Conservation (phyloP, 116 monocot species). For the Posidonia oceanica region DNA sequence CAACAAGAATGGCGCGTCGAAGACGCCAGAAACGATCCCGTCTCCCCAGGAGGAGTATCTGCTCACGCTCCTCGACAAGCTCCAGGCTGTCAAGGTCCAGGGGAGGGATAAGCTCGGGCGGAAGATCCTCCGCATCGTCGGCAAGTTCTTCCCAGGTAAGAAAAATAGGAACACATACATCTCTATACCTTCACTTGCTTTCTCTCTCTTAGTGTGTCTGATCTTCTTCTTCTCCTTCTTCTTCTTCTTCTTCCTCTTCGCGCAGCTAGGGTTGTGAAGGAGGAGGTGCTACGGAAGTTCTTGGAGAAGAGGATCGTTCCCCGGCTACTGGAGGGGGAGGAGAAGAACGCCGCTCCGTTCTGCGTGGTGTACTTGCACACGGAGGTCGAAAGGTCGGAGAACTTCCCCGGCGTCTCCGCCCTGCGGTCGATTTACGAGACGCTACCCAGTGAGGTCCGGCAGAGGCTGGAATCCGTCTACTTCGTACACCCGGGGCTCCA, state of each 20-base stretch:
- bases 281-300: conserved; percentile 37
- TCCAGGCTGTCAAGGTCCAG: conserved; percentile 8
- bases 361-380: conserved; percentile 72
- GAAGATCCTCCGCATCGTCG: conserved; percentile 18
- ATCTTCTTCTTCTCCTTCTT: not conserved
- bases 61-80: conserved; percentile 8
- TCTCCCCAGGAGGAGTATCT: not conserved
- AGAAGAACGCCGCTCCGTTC: conserved; percentile 22
- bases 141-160: conserved; percentile 26
- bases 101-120: conserved; percentile 28
- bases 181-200: no score
- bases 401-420: conserved; percentile 63
- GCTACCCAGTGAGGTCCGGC: conserved; percentile 31
- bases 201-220: not conserved
- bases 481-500: conserved; percentile 93
- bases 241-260: not conserved
- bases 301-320: conserved; percentile 57
- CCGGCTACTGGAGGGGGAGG: conserved; percentile 10
- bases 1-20: no score
- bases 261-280: conserved; percentile 33
- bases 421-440: conserved; percentile 63
- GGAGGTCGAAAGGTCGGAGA: conserved; percentile 41
- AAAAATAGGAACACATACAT: not conserved
- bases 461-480: conserved; percentile 49
- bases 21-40: no score